Conservation (phyloP, 768 basidiomycete genomes). For the Tephrocybe sp. region DNA sequence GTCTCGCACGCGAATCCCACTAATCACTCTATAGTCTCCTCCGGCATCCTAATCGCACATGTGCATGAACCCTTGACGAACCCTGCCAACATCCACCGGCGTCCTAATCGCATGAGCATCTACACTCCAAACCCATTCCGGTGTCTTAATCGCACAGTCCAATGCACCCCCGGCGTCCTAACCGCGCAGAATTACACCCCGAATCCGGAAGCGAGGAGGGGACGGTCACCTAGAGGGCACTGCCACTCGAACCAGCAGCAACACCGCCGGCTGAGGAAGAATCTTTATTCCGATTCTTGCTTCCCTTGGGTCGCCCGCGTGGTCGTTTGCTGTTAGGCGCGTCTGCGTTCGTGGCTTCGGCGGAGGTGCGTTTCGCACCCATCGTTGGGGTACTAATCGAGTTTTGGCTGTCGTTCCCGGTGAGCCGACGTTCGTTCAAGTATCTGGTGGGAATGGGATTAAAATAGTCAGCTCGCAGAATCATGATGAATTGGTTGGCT, state of each 20-base stretch:
- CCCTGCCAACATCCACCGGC: no score
- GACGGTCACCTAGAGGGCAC: slow-evolving; percentile 8
- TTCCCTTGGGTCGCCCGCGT: slow-evolving; percentile 69
- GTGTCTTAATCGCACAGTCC: not conserved
- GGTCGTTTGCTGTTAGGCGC: slow-evolving; percentile 47
- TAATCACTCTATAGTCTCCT: not conserved
- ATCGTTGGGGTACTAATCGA: not conserved
- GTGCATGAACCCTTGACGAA: no score
- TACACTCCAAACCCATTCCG: not conserved
- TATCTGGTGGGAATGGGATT: slow-evolving; percentile 50
- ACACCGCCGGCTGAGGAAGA: slow-evolving; percentile 2
- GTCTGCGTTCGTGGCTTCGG: slow-evolving; percentile 21
- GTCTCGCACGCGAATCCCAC: not conserved
- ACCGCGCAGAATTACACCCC: not conserved
- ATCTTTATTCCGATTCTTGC: slow-evolving; percentile 50
- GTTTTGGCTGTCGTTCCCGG: slow-evolving; percentile 40
- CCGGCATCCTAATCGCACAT: not conserved
- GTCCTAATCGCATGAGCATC: no score
- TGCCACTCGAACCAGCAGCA: not conserved
- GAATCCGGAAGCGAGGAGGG: not conserved
- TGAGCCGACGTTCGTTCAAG: slow-evolving; percentile 60
- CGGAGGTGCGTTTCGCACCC: slow-evolving; percentile 29
- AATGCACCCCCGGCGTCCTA: not conserved
- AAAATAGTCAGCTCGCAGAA: slow-evolving; percentile 3
- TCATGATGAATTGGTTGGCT: not conserved